Evolutionary conservation across 192 early-diverging fungal species (phyloP).

Genomic region (Entomortierella beljakovae): DNA sequence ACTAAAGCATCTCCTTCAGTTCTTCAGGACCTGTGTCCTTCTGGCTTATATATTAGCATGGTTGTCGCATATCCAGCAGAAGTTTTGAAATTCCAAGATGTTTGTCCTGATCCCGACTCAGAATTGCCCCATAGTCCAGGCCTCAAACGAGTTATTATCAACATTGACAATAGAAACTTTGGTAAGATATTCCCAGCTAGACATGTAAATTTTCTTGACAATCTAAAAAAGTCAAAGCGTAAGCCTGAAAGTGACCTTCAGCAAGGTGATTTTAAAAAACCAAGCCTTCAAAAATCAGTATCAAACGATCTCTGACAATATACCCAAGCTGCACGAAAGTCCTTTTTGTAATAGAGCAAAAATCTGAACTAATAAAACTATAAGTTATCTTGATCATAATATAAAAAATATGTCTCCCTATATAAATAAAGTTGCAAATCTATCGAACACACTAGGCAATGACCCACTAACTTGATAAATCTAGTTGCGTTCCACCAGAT

Average conservation of each 20-base stretch:
- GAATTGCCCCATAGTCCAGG: neutral
- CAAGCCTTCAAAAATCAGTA: neutral
- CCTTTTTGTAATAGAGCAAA: no score
- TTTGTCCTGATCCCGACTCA: neutral
- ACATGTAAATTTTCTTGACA: neutral
- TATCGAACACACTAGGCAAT: no score
- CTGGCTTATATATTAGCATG: neutral
- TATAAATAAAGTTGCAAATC: no score
- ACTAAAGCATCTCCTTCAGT: neutral
- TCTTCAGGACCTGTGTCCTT: neutral
- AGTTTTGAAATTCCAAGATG: neutral
- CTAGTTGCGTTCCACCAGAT: no score
- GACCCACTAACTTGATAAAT: no score
- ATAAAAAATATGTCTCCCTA: no score
- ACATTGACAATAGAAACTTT: neutral
- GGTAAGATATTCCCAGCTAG: neutral
- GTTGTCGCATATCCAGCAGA: neutral
- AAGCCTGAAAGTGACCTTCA: neutral
- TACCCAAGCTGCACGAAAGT: no score
- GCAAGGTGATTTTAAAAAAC: neutral
- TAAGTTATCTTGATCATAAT: no score
- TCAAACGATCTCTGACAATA: no score
- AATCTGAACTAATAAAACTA: no score
- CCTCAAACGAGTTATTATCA: neutral
- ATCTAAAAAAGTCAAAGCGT: neutral